These are phyloP conservation scores for Colletotrichum lindemuthianum DNA, from an alignment of 2,329 filamentous ascomycete species.

Conservation along the genomic window DNA sequence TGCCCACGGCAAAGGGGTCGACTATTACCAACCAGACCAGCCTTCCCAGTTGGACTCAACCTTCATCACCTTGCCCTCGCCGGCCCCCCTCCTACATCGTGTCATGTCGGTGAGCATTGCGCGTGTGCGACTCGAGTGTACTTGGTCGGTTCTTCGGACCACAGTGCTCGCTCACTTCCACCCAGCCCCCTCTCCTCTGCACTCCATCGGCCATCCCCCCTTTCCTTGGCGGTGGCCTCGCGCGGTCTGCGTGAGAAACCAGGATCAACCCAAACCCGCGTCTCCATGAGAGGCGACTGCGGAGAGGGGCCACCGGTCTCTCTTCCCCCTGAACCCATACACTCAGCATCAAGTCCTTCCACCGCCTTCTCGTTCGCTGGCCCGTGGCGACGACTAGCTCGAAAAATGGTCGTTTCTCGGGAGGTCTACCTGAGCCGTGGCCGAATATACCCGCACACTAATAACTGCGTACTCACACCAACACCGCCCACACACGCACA, in stretches of 20 bases:
- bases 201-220: conserved; percentile 7
- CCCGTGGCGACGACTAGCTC: conserved; percentile 17
- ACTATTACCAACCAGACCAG: no score
- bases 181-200: conserved; percentile 1
- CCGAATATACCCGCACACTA: not conserved
- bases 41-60: no score
- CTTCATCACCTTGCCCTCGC: not conserved
- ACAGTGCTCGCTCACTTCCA: conserved; percentile 17
- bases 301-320: conserved; percentile 29
- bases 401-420: conserved; percentile 4
- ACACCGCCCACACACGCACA: no score
- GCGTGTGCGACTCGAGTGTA: conserved; percentile 22
- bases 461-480: no score
- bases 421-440: no score
- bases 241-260: conserved; percentile 15
- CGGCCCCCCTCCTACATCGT: not conserved
- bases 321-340: conserved; percentile 8
- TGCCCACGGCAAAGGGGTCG: no score
- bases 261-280: conserved; percentile 28
- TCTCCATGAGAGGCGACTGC: conserved; percentile 29
- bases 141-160: conserved; percentile 25
- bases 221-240: conserved; percentile 11
- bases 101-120: conserved; percentile 6
- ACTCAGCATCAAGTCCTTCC: no score
- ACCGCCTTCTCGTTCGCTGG: conserved; percentile 19